Conservation (phyloP, 768 basidiomycete genomes). For the Royoungia palumana region DNA sequence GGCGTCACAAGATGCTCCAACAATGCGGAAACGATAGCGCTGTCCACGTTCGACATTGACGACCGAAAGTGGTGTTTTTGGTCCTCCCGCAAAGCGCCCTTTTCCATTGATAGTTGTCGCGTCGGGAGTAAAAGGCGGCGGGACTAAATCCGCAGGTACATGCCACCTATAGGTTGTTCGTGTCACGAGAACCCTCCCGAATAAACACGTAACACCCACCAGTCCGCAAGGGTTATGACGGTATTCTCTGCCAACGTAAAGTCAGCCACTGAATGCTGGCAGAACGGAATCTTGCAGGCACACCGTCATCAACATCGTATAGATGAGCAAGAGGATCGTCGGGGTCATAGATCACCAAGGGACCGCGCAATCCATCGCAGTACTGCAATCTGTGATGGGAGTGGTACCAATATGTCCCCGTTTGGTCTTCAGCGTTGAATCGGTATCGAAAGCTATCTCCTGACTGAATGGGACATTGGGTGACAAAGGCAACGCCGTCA, state of each 20-base stretch:
- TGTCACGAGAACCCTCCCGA: background rate
- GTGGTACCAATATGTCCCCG: conserved; percentile 51
- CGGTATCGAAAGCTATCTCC: conserved; percentile 39
- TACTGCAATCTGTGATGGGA: conserved; percentile 39
- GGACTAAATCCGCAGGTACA: conserved; percentile 15
- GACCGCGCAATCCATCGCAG: conserved; percentile 43
- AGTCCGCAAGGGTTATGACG: conserved; percentile 43
- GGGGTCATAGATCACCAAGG: conserved; percentile 45
- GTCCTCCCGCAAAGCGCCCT: conserved; percentile 37
- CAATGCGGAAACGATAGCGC: conserved; percentile 40
- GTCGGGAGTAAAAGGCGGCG: conserved; percentile 28
- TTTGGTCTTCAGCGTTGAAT: conserved; percentile 37
- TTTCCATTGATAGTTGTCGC: conserved; percentile 45
- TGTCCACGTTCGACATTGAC: conserved; percentile 37
- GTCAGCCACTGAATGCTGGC: background rate
- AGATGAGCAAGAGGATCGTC: conserved; percentile 38
- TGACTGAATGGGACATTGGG: conserved; percentile 44
- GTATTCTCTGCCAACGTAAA: conserved; percentile 33
- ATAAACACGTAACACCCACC: conserved; percentile 28
- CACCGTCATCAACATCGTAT: conserved; percentile 49
- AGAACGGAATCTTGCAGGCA: background rate
- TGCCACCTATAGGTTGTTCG: conserved; percentile 25
- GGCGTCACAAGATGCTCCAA: conserved; percentile 34
- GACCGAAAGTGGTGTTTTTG: conserved; percentile 34
- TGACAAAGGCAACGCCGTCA: conserved; percentile 42